These are phyloP conservation scores for Arctostaphylos glauca DNA, from an alignment of 148 eudicot species.

Conservation along the genomic window DNA sequence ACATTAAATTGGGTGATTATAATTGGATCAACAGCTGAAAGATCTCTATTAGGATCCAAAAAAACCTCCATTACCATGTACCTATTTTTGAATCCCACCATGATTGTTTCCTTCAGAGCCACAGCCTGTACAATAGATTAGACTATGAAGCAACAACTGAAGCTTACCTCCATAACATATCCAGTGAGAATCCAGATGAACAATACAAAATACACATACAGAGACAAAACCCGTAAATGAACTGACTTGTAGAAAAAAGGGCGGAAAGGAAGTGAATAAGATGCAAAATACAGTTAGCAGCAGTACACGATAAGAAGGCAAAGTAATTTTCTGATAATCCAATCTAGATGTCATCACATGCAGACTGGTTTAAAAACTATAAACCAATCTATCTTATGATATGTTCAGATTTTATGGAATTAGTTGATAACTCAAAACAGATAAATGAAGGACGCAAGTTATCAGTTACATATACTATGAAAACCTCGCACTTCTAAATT, in stretches of 20 bases:
- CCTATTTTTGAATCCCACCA: constrained; percentile 92
- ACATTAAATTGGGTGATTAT: constrained; percentile 60
- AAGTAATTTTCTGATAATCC: not conserved
- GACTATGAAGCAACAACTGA: not conserved
- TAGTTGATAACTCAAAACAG: not conserved
- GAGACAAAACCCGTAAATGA: not conserved
- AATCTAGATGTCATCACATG: not conserved
- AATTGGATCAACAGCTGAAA: constrained; percentile 50
- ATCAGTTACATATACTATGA: not conserved
- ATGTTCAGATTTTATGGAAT: not conserved
- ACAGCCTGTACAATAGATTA: not conserved
- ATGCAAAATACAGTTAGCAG: not conserved
- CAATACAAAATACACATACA: not conserved
- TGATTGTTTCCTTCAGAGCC: constrained; percentile 26
- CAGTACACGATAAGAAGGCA: too few species aligned
- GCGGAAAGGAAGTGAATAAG: not conserved
- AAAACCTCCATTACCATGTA: constrained; percentile 84
- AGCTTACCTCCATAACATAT: not conserved
- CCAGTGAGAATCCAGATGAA: not conserved
- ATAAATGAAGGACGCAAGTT: not conserved
- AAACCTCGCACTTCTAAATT: not conserved
- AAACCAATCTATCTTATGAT: not conserved
- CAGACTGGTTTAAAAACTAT: not conserved
- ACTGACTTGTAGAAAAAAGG: not conserved
- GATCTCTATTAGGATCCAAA: constrained; percentile 67